phyloP scores from a whole-genome alignment of 129 eudicot genomes.

The carrot (Daucus carota) region DH1_v3.0 NC_030388.2:1284001-1284500 shows the following conservation, averaged over 20 bases:
- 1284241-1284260: background rate
- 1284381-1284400: background rate
- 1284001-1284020: no score
- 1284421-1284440: background rate
- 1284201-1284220: background rate
- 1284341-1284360: background rate
- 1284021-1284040: no score
- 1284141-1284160: background rate
- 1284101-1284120: background rate
- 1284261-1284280: slow-evolving; percentile 2
- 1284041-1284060: no score
- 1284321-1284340: background rate
- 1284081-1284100: background rate
- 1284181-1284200: background rate
- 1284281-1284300: background rate
- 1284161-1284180: background rate
- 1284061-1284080: background rate
- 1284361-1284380: background rate
- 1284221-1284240: background rate
- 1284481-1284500: background rate
- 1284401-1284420: background rate
- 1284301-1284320: background rate
- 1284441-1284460: background rate
- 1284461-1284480: background rate
- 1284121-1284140: background rate